Conservation (phyloP, 805 yeast genomes). For the Barnettozyma wickerhamii region DNA sequence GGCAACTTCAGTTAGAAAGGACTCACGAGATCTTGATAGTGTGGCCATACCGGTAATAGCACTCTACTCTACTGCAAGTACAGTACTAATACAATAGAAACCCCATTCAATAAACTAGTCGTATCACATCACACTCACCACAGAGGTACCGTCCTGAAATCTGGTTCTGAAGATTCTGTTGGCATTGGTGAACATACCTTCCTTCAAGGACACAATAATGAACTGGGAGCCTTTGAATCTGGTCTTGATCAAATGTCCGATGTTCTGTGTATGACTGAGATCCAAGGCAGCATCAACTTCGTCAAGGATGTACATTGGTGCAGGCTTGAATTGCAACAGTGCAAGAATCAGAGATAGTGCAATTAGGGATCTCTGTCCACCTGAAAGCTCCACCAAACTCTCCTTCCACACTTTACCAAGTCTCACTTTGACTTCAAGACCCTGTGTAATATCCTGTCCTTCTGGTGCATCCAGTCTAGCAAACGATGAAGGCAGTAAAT, state of each 20-base stretch:
- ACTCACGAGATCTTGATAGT: neutral
- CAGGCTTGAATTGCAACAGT: slow-evolving; percentile 89
- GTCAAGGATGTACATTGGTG: slow-evolving; percentile 96
- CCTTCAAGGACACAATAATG: slow-evolving; percentile 93
- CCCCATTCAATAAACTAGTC: no score
- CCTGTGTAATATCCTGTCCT: slow-evolving; percentile 79
- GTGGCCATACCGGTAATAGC: neutral
- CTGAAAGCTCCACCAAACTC: slow-evolving; percentile 88
- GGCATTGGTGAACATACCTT: slow-evolving; percentile 98
- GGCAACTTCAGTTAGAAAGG: no score
- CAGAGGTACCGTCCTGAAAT: slow-evolving; percentile 95
- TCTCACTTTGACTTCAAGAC: slow-evolving; percentile 85
- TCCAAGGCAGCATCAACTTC: slow-evolving; percentile 99
- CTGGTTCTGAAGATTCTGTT: slow-evolving; percentile 90
- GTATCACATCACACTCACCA: slow-evolving; percentile 64
- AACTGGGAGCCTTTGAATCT: slow-evolving; percentile 94
- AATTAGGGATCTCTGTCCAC: slow-evolving; percentile 94
- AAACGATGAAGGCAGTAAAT: slow-evolving; percentile 81
- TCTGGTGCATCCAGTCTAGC: slow-evolving; percentile 85
- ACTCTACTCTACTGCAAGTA: no score
- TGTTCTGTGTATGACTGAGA: slow-evolving; percentile 94
- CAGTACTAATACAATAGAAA: no score
- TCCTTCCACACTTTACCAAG: slow-evolving; percentile 95
- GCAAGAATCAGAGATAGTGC: slow-evolving; percentile 93
- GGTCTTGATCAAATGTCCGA: slow-evolving; percentile 93